phyloP scores from a whole-genome alignment of 164 flowering plant genomes.

The Kalanchoe fedtschenkoi region DNA sequence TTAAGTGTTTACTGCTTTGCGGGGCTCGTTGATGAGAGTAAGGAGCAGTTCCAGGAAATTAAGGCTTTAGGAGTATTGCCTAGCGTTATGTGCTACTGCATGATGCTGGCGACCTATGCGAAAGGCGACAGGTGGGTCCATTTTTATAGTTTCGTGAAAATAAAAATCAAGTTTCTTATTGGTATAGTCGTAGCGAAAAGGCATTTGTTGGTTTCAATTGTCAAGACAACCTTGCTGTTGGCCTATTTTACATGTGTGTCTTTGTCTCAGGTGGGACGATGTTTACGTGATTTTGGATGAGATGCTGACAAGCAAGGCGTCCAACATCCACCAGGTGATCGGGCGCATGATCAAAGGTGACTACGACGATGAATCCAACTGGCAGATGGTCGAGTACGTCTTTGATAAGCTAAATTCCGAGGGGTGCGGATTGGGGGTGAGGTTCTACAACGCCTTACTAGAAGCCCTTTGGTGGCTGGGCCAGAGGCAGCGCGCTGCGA shows the following conservation, averaged over 20 bases:
- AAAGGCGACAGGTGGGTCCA: conserved; percentile 60
- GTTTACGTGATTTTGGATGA: conserved; percentile 58
- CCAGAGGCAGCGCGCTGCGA: conserved; percentile 67
- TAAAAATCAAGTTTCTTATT: background rate
- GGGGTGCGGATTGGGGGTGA: conserved; percentile 73
- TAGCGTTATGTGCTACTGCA: conserved; percentile 74
- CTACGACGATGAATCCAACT: conserved; percentile 78
- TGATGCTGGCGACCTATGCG: conserved; percentile 84
- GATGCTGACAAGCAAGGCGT: conserved; percentile 54
- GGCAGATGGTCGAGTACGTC: conserved; percentile 97
- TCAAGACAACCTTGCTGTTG: no score
- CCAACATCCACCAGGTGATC: conserved; percentile 82
- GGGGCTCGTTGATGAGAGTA: conserved; percentile 81
- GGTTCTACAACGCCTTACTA: conserved; percentile 76
- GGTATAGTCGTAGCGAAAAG: background rate
- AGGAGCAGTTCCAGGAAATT: conserved; percentile 72
- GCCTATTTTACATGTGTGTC: background rate
- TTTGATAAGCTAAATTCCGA: conserved; percentile 70
- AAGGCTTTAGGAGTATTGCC: conserved; percentile 67
- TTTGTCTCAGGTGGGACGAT: conserved; percentile 58
- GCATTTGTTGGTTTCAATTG: no score
- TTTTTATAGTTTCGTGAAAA: background rate
- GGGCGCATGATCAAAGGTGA: conserved; percentile 85
- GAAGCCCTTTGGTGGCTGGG: conserved; percentile 95
- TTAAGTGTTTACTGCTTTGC: conserved; percentile 83